A percentile compares a stretch with the other conserved stretches of the same genome.
phyloP scores from a whole-genome alignment of 2,329 filamentous ascomycete species.

The Pyrenophora teres region DNA sequence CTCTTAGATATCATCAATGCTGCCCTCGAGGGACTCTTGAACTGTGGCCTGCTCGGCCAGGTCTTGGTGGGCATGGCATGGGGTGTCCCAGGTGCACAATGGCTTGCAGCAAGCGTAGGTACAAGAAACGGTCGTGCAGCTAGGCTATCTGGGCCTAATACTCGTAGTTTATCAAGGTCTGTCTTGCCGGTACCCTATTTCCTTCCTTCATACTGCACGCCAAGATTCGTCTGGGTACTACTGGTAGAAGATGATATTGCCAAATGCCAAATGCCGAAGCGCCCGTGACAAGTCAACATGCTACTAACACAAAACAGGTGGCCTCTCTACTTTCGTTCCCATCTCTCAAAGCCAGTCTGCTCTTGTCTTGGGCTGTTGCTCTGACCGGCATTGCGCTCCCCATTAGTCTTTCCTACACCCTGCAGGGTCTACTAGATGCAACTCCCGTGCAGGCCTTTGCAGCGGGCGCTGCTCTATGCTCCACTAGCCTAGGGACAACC shows the following conservation, averaged over 20 bases:
- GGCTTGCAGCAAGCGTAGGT: constrained; percentile 55
- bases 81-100: constrained; percentile 68
- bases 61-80: constrained; percentile 72
- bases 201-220: background rate
- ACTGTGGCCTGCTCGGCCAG: constrained; percentile 74
- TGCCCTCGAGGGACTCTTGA: constrained; percentile 63
- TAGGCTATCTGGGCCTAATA: constrained; percentile 76
- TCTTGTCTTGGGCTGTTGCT: constrained; percentile 66
- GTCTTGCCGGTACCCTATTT: background rate
- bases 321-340: constrained; percentile 60
- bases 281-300: background rate
- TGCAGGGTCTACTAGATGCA: constrained; percentile 57
- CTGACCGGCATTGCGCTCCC: constrained; percentile 67
- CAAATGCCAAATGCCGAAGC: too few species aligned
- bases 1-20: constrained; percentile 64
- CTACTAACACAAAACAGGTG: constrained; percentile 51
- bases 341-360: constrained; percentile 63
- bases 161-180: constrained; percentile 72
- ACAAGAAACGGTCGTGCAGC: constrained; percentile 63
- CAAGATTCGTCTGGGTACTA: too few species aligned
- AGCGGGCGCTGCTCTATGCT: constrained; percentile 73
- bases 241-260: too few species aligned
- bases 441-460: constrained; percentile 68
- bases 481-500: constrained; percentile 74
- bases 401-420: constrained; percentile 67